Evolutionary conservation across 768 basidiomycete species (phyloP).

Genomic region (Chlorophyllum brunneum): DNA sequence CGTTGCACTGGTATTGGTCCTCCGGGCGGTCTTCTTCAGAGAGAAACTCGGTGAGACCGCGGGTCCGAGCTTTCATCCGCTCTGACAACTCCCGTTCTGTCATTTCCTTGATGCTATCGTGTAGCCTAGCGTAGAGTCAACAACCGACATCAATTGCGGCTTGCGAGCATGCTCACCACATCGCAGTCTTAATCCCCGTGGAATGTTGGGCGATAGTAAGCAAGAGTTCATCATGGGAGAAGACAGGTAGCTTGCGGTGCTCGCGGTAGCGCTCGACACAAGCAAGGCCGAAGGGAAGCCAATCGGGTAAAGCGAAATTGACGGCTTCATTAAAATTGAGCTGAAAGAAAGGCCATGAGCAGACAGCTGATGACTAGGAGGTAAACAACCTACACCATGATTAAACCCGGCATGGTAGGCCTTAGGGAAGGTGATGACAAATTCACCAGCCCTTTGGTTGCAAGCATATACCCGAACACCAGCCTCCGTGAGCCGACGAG

Average conservation of each 20-base stretch:
- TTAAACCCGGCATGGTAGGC: conserved; percentile 99
- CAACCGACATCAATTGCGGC: neutral
- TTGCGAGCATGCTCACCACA: conserved; percentile 60
- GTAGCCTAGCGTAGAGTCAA: conserved; percentile 53
- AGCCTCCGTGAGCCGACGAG: conserved; percentile 77
- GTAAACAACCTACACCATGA: conserved; percentile 72
- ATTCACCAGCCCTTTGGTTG: conserved; percentile 96
- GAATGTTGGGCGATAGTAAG: conserved; percentile 98
- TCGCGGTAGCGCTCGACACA: conserved; percentile 90
- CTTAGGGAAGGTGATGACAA: conserved; percentile 96
- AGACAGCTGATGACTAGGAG: conserved; percentile 6
- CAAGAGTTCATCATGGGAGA: conserved; percentile 96
- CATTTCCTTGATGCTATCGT: conserved; percentile 85
- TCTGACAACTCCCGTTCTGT: conserved; percentile 73
- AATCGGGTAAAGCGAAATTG: conserved; percentile 96
- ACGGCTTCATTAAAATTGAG: conserved; percentile 99
- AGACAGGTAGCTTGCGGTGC: conserved; percentile 91
- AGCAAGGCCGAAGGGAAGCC: conserved; percentile 83
- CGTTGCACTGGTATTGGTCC: conserved; percentile 91
- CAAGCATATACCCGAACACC: conserved; percentile 92
- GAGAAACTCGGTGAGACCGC: conserved; percentile 62
- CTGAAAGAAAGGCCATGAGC: conserved; percentile 38
- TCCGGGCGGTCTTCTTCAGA: conserved; percentile 82
- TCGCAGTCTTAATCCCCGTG: conserved; percentile 84
- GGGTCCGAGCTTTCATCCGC: conserved; percentile 57